These are phyloP conservation scores for Ruellia speciosa DNA, from an alignment of 305 asterid species.

Conservation along the genomic window DNA sequence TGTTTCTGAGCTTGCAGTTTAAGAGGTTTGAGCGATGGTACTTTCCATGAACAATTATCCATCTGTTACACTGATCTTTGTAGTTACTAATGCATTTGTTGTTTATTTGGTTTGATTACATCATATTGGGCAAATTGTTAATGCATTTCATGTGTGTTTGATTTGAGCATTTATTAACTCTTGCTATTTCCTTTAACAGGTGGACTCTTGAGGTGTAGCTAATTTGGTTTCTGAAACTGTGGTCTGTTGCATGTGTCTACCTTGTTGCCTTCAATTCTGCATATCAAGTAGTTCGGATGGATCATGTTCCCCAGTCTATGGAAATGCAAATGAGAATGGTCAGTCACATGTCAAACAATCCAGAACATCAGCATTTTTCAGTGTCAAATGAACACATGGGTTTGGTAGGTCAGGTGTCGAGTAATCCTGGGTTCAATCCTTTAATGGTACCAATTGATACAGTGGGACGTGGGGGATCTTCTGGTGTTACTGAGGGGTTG, in stretches of 20 bases:
- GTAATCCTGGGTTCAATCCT: slow-evolving; percentile 14
- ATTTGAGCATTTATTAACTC: not conserved
- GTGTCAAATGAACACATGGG: slow-evolving; percentile 21
- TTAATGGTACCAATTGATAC: slow-evolving; percentile 13
- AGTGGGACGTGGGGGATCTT: slow-evolving; percentile 27
- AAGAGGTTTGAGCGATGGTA: not conserved
- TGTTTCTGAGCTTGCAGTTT: not conserved
- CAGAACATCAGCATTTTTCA: slow-evolving; percentile 12
- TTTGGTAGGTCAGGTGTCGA: slow-evolving; percentile 15
- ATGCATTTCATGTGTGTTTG: not conserved
- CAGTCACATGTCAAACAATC: slow-evolving; percentile 12
- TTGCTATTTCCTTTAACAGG: slow-evolving; percentile 11
- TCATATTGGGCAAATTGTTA: not conserved
- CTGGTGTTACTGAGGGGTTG: slow-evolving; percentile 25
- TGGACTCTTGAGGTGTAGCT: not conserved
- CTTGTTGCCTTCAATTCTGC: not conserved
- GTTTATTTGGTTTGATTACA: not conserved
- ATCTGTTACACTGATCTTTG: not conserved
- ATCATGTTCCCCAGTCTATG: slow-evolving; percentile 19
- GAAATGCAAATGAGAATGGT: slow-evolving; percentile 23
- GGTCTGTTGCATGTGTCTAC: not conserved
- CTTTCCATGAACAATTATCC: not conserved
- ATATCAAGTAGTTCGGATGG: slow-evolving; percentile 30
- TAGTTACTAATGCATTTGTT: not conserved
- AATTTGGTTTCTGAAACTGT: not conserved